These are phyloP conservation scores for Saposhnikovia divaricata DNA, from an alignment of 129 eudicot genomes.

Conservation along the genomic window DNA sequence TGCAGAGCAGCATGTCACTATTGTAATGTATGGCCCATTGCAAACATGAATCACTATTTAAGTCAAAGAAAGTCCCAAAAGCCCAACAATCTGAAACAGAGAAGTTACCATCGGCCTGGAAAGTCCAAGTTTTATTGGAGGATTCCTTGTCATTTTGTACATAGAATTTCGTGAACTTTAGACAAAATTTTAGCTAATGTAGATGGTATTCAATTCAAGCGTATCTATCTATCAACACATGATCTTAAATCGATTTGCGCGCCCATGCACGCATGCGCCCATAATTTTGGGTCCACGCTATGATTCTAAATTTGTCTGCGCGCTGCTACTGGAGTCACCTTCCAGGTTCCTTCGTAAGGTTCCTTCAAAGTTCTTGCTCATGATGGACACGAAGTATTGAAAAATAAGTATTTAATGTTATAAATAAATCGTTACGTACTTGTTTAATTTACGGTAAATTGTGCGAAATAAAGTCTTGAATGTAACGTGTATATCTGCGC, in stretches of 20 bases:
- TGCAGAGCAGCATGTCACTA: not conserved
- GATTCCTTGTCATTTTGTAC: not conserved
- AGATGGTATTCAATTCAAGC: too few species aligned
- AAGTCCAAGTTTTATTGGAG: not conserved
- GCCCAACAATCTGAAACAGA: conserved; percentile 16
- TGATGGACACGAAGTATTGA: too few species aligned
- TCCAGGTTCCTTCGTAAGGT: not conserved
- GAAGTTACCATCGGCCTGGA: not conserved
- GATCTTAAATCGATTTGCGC: not conserved
- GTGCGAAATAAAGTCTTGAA: not conserved
- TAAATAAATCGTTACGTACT: too few species aligned
- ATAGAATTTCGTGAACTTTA: conserved; percentile 4
- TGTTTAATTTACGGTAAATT: not conserved
- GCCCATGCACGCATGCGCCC: conserved; percentile 7
- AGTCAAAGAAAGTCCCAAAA: conserved; percentile 11
- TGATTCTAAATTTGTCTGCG: not conserved
- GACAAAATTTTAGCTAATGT: not conserved
- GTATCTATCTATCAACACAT: not conserved
- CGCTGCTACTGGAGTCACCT: not conserved
- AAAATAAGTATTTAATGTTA: too few species aligned
- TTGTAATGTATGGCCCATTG: not conserved
- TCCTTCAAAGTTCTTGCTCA: too few species aligned
- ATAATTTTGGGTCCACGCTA: not conserved
- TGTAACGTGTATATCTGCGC: not conserved
- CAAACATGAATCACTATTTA: not conserved